Evolutionary conservation across 345 rosid genomes (phyloP), one percentile per base, ranked within the genome.

Genomic region (Abelmoschus esculentus): DNA sequence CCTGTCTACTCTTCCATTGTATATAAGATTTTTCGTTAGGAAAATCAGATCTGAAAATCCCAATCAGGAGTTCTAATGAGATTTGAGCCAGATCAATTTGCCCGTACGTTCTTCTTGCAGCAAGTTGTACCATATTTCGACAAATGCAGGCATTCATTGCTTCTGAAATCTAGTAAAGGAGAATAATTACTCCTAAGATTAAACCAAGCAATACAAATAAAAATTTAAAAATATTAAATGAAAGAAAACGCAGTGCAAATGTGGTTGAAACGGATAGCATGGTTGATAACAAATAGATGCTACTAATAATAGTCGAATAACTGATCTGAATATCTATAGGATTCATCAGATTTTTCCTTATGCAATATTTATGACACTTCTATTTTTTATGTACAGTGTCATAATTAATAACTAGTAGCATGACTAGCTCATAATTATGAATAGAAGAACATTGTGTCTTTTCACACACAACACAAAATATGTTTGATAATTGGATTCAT

Each of bases 1-100:
- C 98, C 96, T 91, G 96, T 78, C 98, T 91, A 74, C 76, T 82
- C 81, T 83, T 91, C 98, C 98, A 93, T 74, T 89, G 87, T 78
- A 81, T 61, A 81, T 91, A 91, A 72, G 82, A 81, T 78, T 88
- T 93, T 78, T 91, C 96, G 79, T 70, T 83, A 61, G 68, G 84
- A 81, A 93, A 89, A 82, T 89, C 97, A 75, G 93, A 89, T 85
- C 84, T 83, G 80, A 82, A 81, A 70, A 86, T 82, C 68, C 93
- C 97, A 85, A 81, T 85, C 78, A 93, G 82, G 75, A 91, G 91
- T 66, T 86, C 97, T 82, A 86, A 77, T 52, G 91, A 84, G 54
- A 93, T 76, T 52, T 88, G 87, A 61, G 97, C 87, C 82, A 89
- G 84, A 81, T 91, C 91, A 80, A 91, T 77, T 73, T 84, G 90